Percentiles rank a stretch among this genome's conserved stretches.
Conservation (phyloP, 73 alveolate genomes). For the Tetrahymena malaccensis region DNA sequence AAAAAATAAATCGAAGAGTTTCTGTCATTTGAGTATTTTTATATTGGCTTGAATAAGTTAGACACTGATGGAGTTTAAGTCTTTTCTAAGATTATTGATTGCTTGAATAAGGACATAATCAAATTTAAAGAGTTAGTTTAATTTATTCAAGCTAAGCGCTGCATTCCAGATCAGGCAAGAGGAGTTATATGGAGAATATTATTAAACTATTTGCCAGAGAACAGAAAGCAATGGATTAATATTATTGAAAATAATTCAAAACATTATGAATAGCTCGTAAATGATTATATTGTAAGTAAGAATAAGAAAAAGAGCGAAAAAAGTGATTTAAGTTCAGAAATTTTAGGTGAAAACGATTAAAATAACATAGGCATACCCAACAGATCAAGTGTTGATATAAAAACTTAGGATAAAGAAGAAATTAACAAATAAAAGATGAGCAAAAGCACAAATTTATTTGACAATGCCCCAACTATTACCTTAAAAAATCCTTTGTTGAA, state of each 20-base stretch:
- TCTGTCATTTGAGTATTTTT: not conserved
- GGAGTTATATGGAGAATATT: not conserved
- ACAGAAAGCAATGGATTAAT: not conserved
- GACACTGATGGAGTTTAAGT: not conserved
- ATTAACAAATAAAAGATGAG: not conserved
- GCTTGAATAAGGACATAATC: not conserved
- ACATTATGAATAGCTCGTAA: not conserved
- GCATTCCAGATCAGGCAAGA: not conserved
- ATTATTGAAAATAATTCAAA: not conserved
- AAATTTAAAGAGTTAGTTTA: not conserved
- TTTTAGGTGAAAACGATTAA: not conserved
- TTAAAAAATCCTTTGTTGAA: not conserved
- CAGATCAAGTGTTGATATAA: not conserved
- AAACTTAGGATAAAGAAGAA: not conserved
- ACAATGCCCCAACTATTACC: not conserved
- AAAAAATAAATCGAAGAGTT: not conserved
- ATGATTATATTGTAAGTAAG: not conserved
- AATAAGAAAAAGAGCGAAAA: not conserved
- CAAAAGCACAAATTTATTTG: not conserved
- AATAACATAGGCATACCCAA: not conserved
- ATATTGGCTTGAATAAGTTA: not conserved
- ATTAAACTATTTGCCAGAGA: not conserved
- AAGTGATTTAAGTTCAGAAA: not conserved
- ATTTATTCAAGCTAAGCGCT: not conserved
- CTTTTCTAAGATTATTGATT: not conserved